These are phyloP conservation scores for Schoenoplectus triqueter DNA, from an alignment of 202 grass and related monocot species.

Conservation along the genomic window DNA sequence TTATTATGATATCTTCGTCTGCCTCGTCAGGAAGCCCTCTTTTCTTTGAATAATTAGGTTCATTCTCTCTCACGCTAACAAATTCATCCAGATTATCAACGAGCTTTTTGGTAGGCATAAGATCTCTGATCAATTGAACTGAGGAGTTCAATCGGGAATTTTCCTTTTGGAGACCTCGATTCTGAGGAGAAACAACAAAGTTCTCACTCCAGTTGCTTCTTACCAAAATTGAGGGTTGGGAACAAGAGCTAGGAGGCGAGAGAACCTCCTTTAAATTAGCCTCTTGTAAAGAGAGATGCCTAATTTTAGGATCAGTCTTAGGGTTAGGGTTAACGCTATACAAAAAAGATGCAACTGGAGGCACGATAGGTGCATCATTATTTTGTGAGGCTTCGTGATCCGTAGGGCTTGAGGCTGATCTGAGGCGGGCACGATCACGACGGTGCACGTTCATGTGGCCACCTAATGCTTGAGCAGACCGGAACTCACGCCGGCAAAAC, in stretches of 20 bases:
- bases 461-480: constrained; percentile 71
- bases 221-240: constrained; percentile 37
- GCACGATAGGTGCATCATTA: constrained; percentile 24
- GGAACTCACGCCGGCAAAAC: constrained; percentile 66
- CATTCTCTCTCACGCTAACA: constrained; percentile 29
- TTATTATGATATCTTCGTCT: constrained; percentile 31
- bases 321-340: constrained; percentile 49
- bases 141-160: constrained; percentile 30
- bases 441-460: constrained; percentile 87
- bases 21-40: constrained; percentile 20
- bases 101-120: constrained; percentile 20
- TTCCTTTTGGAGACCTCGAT: constrained; percentile 33
- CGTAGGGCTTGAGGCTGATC: constrained; percentile 45
- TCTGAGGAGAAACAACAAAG: constrained; percentile 31
- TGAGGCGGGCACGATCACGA: constrained; percentile 65
- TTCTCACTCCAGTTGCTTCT: constrained; percentile 48
- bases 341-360: constrained; percentile 42
- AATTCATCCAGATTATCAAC: constrained; percentile 34
- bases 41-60: constrained; percentile 41
- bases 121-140: constrained; percentile 38
- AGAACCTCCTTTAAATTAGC: constrained; percentile 42
- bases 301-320: constrained; percentile 40
- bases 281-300: constrained; percentile 47
- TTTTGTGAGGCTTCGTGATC: constrained; percentile 37
- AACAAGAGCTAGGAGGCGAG: constrained; percentile 36